Evolutionary conservation across 2,329 filamentous ascomycete genomes (phyloP).

Genomic region (Aspergillus sergii): DNA sequence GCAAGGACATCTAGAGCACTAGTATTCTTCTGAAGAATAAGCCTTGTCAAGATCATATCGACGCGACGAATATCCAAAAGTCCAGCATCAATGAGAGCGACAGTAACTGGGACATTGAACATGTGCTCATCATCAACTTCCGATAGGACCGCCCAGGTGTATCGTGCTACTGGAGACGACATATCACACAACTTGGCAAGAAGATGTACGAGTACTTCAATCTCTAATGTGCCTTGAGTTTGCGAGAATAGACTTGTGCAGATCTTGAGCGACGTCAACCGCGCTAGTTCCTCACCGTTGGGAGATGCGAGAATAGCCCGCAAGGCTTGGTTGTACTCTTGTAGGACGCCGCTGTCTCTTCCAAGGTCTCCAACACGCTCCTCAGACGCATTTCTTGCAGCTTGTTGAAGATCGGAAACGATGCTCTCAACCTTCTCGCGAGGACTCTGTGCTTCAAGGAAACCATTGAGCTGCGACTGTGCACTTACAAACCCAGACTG

Average conservation of each 20-base stretch:
- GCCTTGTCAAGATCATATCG: slow-evolving; percentile 72
- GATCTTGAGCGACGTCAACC: slow-evolving; percentile 58
- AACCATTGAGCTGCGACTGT: slow-evolving; percentile 62
- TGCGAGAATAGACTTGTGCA: slow-evolving; percentile 61
- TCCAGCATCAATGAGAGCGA: slow-evolving; percentile 61
- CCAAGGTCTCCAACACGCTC: slow-evolving; percentile 61
- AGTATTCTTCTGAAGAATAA: slow-evolving; percentile 70
- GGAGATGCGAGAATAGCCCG: slow-evolving; percentile 56
- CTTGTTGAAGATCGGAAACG: slow-evolving; percentile 59
- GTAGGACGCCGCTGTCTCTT: slow-evolving; percentile 57
- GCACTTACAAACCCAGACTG: slow-evolving; percentile 39
- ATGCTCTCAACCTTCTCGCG: slow-evolving; percentile 58
- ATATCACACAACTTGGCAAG: slow-evolving; percentile 64
- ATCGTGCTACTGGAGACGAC: slow-evolving; percentile 59
- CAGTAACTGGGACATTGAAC: slow-evolving; percentile 63
- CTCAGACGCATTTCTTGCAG: slow-evolving; percentile 59
- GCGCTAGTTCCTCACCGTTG: slow-evolving; percentile 59
- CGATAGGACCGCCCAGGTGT: slow-evolving; percentile 51
- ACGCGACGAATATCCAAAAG: slow-evolving; percentile 66
- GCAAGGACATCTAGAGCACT: slow-evolving; percentile 78
- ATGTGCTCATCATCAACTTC: slow-evolving; percentile 62
- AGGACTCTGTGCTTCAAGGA: slow-evolving; percentile 56
- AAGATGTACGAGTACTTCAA: slow-evolving; percentile 65
- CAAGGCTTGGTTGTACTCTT: slow-evolving; percentile 60
- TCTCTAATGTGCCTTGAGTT: slow-evolving; percentile 57